Evolutionary conservation across 805 yeast genomes (phyloP).

Genomic region (Maudiozyma turicensis): DNA sequence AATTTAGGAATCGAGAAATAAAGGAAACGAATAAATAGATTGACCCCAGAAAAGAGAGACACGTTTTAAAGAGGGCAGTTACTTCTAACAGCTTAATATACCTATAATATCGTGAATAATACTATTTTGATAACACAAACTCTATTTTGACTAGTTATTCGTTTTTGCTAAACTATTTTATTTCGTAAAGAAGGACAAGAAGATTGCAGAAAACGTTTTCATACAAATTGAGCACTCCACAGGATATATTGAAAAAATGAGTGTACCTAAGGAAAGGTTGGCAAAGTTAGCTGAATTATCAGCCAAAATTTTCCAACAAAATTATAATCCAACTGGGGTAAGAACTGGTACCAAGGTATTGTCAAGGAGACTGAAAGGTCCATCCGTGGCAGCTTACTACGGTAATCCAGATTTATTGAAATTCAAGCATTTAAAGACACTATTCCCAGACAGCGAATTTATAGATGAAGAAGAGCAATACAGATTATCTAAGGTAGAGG

Average conservation of each 20-base stretch:
- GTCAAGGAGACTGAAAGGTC: slow-evolving; percentile 61
- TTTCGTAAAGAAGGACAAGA: too few relatives aligned
- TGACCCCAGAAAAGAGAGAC: too few relatives aligned
- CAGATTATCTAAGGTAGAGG: slow-evolving; percentile 53
- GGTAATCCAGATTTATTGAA: slow-evolving; percentile 65
- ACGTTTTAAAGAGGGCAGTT: too few relatives aligned
- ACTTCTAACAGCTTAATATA: too few relatives aligned
- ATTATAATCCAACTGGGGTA: slow-evolving; percentile 53
- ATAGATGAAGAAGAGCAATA: slow-evolving; percentile 61
- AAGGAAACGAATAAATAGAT: too few relatives aligned
- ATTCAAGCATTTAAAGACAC: slow-evolving; percentile 46
- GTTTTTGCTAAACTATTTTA: too few relatives aligned
- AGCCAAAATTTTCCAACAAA: slow-evolving; percentile 58
- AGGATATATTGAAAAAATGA: slow-evolving; percentile 16
- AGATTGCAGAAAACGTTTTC: too few relatives aligned
- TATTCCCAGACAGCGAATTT: slow-evolving; percentile 42
- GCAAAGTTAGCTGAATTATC: slow-evolving; percentile 48
- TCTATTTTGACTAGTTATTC: too few relatives aligned
- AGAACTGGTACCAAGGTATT: slow-evolving; percentile 71
- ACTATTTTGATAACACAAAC: too few relatives aligned
- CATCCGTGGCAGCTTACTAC: slow-evolving; percentile 58
- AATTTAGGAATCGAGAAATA: too few relatives aligned
- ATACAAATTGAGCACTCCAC: neutral
- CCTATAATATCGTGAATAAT: too few relatives aligned
- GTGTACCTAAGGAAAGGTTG: slow-evolving; percentile 37